Evolutionary conservation across 352 stramenopile species (phyloP).

Genomic region (Thalassiosira mediterranea): DNA sequence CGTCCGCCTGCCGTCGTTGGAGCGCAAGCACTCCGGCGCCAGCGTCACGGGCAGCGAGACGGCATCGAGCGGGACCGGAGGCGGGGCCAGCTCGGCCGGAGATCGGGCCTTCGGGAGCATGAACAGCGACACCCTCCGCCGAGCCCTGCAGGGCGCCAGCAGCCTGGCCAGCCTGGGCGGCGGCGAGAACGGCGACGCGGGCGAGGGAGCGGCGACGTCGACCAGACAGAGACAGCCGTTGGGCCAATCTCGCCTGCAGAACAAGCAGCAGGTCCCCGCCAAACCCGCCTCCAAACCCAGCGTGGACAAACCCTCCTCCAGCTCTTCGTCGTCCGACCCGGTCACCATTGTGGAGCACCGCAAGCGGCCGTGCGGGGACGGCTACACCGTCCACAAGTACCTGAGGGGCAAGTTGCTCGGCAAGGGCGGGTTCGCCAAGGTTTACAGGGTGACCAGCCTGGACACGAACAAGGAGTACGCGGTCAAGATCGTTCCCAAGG

Average conservation of each 20-base stretch:
- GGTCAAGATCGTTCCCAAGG: conserved; percentile 97
- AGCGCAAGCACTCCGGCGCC: neutral
- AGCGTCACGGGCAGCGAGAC: neutral
- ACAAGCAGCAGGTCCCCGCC: neutral
- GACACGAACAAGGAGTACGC: conserved; percentile 93
- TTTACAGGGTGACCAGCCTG: conserved; percentile 94
- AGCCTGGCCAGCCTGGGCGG: conserved; percentile 4
- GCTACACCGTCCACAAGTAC: conserved; percentile 86
- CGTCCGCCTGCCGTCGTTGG: neutral
- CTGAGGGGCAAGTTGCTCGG: conserved; percentile 92
- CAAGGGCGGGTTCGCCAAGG: conserved; percentile 98
- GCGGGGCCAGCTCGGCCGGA: neutral
- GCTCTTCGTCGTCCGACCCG: conserved; percentile 18
- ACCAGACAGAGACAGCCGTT: conserved; percentile 16
- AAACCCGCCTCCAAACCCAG: neutral
- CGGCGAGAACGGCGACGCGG: conserved; percentile 7
- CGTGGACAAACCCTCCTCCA: neutral
- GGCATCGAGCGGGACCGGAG: neutral
- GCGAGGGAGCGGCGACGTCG: neutral
- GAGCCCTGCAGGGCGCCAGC: conserved; percentile 16
- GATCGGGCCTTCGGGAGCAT: conserved; percentile 55
- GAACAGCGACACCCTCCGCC: conserved; percentile 43
- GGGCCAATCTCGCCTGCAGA: neutral
- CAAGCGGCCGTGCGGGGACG: conserved; percentile 67
- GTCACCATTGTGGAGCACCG: conserved; percentile 58